Evolutionary conservation across 1,284 basidiomycete species (phyloP), one percentile per base, ranked within the genome.

Genomic region (Trametes pubescens): DNA sequence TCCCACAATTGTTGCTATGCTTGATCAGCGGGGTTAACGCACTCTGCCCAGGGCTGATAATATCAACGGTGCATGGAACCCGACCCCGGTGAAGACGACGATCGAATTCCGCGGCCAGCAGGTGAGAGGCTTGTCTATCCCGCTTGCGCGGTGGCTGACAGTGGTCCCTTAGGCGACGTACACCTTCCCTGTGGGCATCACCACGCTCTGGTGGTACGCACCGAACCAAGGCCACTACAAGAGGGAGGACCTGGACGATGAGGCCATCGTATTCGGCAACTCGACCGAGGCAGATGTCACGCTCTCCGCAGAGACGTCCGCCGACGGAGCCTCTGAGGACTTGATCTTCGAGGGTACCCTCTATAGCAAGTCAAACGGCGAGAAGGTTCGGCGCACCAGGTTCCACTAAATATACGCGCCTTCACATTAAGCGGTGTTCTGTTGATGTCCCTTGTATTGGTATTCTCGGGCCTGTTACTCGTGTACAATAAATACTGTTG

Each of bases 21-120:
- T 37, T 29, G 16, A 10, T 9, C 16, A 21, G 29, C 66, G 57
- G 64, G n/a, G 4, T 16, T 34, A 46, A 34, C 37, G 14, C 13
- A 1, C 24, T 6, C 35, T 7, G n/a, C 38, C 2, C 51, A 78
- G 86, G 86, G 76, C 86, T 64, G 88, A 90, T 66, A 80, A 78
- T 47, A 73, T 74, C 16, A 79, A 79, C 37, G 80, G 81, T 0
- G 75, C 77, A 5, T 90, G 86, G 87, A 84, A 90, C 69, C 89
- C 89, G 0, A 79, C 78, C 32, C 82, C 87, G 0, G 85, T 92
- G 1, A 76, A 73, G 47, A 78, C 89, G 0, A 91, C 90, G 2
- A 92, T 92, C 63, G 84, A 87, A 69, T 92, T 92, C 77, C 80
- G 86, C 57, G 90, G 87, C 0, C 80, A 81, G 78, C 88, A 90